A percentile compares a stretch with the other conserved stretches of the same genome.
phyloP scores from a whole-genome alignment of 257 asterid species.

The Datura wrightii region DNA sequence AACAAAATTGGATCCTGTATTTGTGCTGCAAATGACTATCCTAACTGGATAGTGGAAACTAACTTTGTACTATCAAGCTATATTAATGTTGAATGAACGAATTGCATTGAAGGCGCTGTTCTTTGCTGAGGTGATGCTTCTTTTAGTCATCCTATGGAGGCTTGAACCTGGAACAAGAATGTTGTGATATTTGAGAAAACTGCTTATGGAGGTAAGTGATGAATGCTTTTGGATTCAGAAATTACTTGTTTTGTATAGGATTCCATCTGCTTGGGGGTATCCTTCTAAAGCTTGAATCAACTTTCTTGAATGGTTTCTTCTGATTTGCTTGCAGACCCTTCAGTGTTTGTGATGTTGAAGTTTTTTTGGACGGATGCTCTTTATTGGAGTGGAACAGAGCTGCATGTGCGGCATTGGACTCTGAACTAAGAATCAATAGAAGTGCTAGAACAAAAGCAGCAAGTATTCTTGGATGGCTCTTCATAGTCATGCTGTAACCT shows the following conservation, averaged over 20 bases:
- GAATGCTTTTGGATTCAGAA: constrained; percentile 38
- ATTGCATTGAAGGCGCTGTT: constrained; percentile 2
- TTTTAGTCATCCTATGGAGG: constrained; percentile 46
- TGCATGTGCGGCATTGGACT: constrained; percentile 43
- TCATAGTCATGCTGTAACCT: constrained; percentile 40
- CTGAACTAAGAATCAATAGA: constrained; percentile 46
- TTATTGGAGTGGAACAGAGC: constrained; percentile 37
- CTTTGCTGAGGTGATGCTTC: constrained; percentile 31
- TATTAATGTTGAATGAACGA: constrained; percentile 24
- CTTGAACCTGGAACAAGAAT: constrained; percentile 57
- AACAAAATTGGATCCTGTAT: constrained; percentile 46
- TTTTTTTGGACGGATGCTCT: constrained; percentile 12
- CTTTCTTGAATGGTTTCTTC: constrained; percentile 56
- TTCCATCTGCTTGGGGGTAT: constrained; percentile 68
- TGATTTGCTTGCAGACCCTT: constrained; percentile 41
- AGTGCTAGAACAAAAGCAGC: constrained; percentile 51
- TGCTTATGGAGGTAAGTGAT: constrained; percentile 36
- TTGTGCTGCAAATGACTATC: constrained; percentile 36
- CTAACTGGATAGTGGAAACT: constrained; percentile 37
- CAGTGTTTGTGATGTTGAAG: constrained; percentile 47
- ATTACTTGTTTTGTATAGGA: constrained; percentile 77
- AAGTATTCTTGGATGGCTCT: constrained; percentile 37
- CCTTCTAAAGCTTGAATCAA: constrained; percentile 51
- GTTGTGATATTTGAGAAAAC: constrained; percentile 45
- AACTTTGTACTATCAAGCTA: constrained; percentile 37